Base-by-base conservation (phyloP, 2,329 filamentous ascomycete species). In the Epichloe coenophiala region DNA sequence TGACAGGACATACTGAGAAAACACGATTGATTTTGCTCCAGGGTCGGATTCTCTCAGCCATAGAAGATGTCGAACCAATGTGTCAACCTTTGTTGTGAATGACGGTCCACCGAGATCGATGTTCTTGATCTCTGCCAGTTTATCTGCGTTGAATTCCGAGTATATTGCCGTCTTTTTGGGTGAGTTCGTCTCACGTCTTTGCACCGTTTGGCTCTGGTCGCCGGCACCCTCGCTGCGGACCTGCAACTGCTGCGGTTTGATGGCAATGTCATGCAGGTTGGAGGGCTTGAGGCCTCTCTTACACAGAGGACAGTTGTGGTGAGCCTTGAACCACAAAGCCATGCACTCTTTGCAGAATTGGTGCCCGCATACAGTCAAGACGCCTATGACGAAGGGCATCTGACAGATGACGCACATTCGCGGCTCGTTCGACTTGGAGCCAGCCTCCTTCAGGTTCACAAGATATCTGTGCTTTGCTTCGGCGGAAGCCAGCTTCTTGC, bases 291-390 rank as follows among this genome's bases (percentile, higher is more conserved):
- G 70, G 1, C 70, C 71, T 44, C 74, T 77, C 64, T 95, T 95
- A 72, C 93, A 98, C 5, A 88, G 75, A 0, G 91, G 91, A 58
- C 91, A 97, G 48, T 79, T 91, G 17, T 74, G 77, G 58, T 89
- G 82, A 35, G 78, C 73, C 51, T 71, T 74, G 70, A 84, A 88
- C 93, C 93, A 97, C 12, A 81, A 58, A 38, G 75, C 73, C 57
- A 97, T 83, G 65, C 93, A 97, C 31, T 88, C 85, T 60, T 88
- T 89, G 70, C 91, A 96, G 63, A 89, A 97, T 56, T 88, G 81
- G 62, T 98, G 93, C 0, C 91, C 91, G 63, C 93, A 97, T 1
- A 88, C 77, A 0, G 91, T 96, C 54, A 91, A 72, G 48, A 86
- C 80, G 49, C 91, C 91, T n/a, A 81, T 71, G 52, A 84, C 81